Percentiles rank a stretch among this genome's conserved stretches.
These are phyloP conservation scores for Pyrenopolyporus hunteri DNA, from an alignment of 495 filamentous ascomycete genomes.

Conservation along the genomic window DNA sequence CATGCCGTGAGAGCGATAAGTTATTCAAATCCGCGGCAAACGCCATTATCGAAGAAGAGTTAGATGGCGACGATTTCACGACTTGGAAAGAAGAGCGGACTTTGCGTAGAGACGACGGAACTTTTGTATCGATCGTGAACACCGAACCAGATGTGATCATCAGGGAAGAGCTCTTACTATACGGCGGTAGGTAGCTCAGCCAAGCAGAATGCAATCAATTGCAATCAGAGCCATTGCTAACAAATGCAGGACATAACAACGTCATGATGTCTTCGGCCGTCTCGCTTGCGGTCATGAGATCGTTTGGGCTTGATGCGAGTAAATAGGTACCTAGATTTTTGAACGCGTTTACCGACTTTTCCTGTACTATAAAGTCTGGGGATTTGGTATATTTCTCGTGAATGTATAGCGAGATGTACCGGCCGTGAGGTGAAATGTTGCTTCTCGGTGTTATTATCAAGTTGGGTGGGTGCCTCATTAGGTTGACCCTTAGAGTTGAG, in stretches of 20 bases:
- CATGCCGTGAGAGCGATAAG: slow-evolving; percentile 64
- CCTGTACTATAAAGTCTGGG: no score
- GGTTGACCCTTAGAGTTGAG: no score
- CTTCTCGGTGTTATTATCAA: no score
- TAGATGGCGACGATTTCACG: slow-evolving; percentile 41
- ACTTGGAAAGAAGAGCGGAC: slow-evolving; percentile 51
- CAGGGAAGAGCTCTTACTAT: slow-evolving; percentile 59
- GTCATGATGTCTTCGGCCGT: slow-evolving; percentile 61
- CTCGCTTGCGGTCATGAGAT: slow-evolving; percentile 65
- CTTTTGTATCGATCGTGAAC: slow-evolving; percentile 49
- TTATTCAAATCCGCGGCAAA: slow-evolving; percentile 60
- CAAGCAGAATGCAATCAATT: not conserved
- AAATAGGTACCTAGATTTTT: not conserved
- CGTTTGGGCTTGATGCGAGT: slow-evolving; percentile 55
- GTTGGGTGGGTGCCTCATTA: no score
- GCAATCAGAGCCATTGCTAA: slow-evolving; percentile 22
- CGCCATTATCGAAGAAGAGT: slow-evolving; percentile 48
- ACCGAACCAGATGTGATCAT: slow-evolving; percentile 49
- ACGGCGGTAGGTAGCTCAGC: slow-evolving; percentile 57
- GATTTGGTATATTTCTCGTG: no score
- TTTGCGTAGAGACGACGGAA: slow-evolving; percentile 46
- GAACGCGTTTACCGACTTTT: no score
- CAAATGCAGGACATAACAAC: slow-evolving; percentile 60
- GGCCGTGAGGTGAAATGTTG: no score
- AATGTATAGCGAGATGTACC: no score